Percentiles rank a stretch among this genome's conserved stretches.
Conservation (phyloP, 352 stramenopile species). For the Phytophthora parvispora region DNA sequence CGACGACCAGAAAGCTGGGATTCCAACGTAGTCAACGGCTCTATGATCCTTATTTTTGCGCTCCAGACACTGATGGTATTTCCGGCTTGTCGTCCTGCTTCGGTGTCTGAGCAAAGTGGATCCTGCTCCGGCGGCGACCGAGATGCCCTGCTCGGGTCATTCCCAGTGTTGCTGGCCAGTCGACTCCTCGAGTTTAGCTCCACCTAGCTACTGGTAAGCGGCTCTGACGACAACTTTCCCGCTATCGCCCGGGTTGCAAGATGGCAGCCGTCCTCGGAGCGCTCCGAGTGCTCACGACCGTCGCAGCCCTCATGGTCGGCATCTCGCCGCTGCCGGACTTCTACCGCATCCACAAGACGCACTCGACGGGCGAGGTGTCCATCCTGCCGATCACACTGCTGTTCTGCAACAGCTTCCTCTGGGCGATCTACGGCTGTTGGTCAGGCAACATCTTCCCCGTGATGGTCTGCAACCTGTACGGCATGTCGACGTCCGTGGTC, state of each 20-base stretch:
- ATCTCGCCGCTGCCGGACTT: constrained; percentile 42
- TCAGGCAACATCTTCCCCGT: constrained; percentile 44
- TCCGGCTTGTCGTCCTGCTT: background rate
- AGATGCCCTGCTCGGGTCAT: constrained; percentile 7
- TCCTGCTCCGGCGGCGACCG: background rate
- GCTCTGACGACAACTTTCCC: background rate
- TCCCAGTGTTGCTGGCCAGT: constrained; percentile 24
- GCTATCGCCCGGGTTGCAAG: background rate
- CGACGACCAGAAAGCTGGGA: background rate
- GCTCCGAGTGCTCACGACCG: constrained; percentile 43
- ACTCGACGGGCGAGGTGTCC: constrained; percentile 40
- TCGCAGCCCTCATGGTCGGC: constrained; percentile 35
- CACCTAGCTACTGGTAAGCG: background rate
- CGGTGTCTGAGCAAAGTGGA: constrained; percentile 14
- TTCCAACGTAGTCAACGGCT: background rate
- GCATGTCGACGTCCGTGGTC: constrained; percentile 27
- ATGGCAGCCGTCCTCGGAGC: constrained; percentile 18
- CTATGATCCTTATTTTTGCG: background rate
- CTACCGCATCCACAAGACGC: constrained; percentile 40
- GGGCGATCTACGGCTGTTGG: constrained; percentile 52
- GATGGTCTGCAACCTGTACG: constrained; percentile 37
- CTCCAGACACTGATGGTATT: background rate
- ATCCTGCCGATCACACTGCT: constrained; percentile 39
- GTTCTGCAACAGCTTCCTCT: constrained; percentile 50
- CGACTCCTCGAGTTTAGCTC: constrained; percentile 1